phyloP scores from a whole-genome alignment of 2,329 filamentous ascomycete species.

The Phyllosticta citribraziliensis region DNA sequence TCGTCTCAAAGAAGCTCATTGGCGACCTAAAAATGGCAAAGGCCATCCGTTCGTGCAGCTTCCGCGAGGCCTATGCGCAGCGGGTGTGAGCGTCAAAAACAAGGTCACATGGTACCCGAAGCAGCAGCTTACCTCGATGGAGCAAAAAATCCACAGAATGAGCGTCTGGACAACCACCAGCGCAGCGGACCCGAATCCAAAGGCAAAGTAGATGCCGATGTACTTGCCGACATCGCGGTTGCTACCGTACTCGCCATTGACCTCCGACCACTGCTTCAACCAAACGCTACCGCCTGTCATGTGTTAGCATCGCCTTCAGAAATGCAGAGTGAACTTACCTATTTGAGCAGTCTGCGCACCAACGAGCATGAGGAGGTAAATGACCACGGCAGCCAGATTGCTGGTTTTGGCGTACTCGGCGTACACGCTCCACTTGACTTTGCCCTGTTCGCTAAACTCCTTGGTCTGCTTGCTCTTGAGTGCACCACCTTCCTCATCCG shows the following conservation, averaged over 20 bases:
- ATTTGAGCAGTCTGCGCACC: conserved; percentile 75
- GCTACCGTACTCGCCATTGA: conserved; percentile 55
- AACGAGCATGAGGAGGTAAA: conserved; percentile 71
- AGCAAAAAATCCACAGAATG: conserved; percentile 98
- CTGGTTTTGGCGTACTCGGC: conserved; percentile 89
- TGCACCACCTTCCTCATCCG: conserved; percentile 68
- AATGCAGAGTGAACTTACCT: conserved; percentile 39
- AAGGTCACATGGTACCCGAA: not conserved
- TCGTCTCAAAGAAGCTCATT: conserved; percentile 98
- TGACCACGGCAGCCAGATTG: conserved; percentile 70
- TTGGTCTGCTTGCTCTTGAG: conserved; percentile 77
- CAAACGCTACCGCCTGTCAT: conserved; percentile 67
- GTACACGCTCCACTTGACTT: conserved; percentile 97
- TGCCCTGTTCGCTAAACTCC: conserved; percentile 86
- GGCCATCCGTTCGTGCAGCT: conserved; percentile 94
- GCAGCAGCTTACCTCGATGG: conserved; percentile 64
- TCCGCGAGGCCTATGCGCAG: conserved; percentile 64
- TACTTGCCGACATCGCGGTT: conserved; percentile 80
- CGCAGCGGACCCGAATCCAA: conserved; percentile 76
- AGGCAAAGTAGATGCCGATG: conserved; percentile 89
- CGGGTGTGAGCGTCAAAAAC: conserved; percentile 17
- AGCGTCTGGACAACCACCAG: conserved; percentile 87
- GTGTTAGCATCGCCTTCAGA: not conserved
- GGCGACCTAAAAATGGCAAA: conserved; percentile 94
- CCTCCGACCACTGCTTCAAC: conserved; percentile 87